phyloP scores from a whole-genome alignment of 805 yeast genomes.

The Metschnikowia borealis region DNA sequence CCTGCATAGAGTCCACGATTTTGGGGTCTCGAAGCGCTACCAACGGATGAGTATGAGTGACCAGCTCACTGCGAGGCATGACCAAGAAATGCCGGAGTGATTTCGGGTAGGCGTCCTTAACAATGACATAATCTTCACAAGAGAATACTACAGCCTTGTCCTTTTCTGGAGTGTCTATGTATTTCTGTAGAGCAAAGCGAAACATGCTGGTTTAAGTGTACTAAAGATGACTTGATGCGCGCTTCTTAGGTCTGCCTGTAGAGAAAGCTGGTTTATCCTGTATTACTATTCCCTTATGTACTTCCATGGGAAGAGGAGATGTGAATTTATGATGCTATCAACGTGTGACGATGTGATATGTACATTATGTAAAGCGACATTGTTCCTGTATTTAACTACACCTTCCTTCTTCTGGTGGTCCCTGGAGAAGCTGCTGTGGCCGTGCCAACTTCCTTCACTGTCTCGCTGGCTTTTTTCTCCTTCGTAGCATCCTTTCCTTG shows the following conservation, averaged over 20 bases:
- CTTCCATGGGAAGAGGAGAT: no score
- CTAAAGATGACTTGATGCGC: not conserved
- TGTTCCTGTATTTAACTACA: not conserved
- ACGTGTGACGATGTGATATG: no score
- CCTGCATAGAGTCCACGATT: conserved; percentile 24
- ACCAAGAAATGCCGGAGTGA: conserved; percentile 56
- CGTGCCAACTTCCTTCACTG: not conserved
- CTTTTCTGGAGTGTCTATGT: conserved; percentile 46
- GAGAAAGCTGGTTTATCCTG: not conserved
- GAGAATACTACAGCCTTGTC: conserved; percentile 37
- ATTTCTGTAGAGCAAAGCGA: conserved; percentile 44
- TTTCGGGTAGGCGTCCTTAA: conserved; percentile 63
- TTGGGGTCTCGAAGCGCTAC: conserved; percentile 36
- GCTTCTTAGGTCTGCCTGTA: not conserved
- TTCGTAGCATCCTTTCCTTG: not conserved
- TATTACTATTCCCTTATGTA: not conserved
- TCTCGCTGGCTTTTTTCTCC: not conserved
- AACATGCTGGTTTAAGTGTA: conserved; percentile 36
- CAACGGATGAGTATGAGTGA: conserved; percentile 50
- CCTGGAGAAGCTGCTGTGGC: not conserved
- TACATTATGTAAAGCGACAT: no score
- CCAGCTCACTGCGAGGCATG: conserved; percentile 45
- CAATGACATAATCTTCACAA: conserved; percentile 52
- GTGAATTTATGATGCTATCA: no score
- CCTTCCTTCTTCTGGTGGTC: conserved; percentile 15